Conservation (phyloP, 345 rosid genomes). For the Gossypium herbaceum region DNA sequence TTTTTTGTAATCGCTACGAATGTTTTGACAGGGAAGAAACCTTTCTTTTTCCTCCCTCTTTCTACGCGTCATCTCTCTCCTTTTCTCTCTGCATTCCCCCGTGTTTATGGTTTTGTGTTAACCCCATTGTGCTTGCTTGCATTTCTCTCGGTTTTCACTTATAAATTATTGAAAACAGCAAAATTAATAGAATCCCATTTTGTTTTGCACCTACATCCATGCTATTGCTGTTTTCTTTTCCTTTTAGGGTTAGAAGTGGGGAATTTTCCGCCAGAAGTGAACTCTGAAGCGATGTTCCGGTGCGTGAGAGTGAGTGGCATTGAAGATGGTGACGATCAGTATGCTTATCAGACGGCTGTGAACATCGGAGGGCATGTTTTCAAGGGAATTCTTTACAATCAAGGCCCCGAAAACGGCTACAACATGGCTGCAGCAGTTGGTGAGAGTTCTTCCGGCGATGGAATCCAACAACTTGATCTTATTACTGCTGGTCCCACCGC, state of each 20-base stretch:
- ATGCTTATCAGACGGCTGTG: conserved; percentile 81
- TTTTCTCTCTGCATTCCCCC: background rate
- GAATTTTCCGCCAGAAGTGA: conserved; percentile 70
- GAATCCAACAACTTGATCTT: conserved; percentile 8
- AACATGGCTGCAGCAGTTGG: background rate
- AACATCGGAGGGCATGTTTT: conserved; percentile 85
- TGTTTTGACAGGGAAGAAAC: conserved; percentile 34
- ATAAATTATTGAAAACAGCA: background rate
- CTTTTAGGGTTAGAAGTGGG: conserved; percentile 67
- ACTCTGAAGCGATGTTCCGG: conserved; percentile 61
- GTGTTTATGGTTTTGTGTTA: conserved; percentile 24
- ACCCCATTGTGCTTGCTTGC: background rate
- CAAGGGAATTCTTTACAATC: conserved; percentile 90
- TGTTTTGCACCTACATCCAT: background rate
- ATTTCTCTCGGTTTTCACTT: background rate
- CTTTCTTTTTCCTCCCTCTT: conserved; percentile 19
- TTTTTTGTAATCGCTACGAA: conserved; percentile 35
- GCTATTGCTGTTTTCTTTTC: background rate
- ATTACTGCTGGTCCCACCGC: conserved; percentile 7
- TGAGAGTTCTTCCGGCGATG: conserved; percentile 55
- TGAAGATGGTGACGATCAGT: conserved; percentile 70
- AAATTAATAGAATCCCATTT: background rate
- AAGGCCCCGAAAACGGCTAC: conserved; percentile 58
- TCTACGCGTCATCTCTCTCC: background rate
- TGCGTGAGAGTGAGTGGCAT: conserved; percentile 68